These are phyloP conservation scores for Chlamydomonas reinhardtii DNA, from an alignment of 163 green algal genomes.

Conservation along the genomic window DNA sequence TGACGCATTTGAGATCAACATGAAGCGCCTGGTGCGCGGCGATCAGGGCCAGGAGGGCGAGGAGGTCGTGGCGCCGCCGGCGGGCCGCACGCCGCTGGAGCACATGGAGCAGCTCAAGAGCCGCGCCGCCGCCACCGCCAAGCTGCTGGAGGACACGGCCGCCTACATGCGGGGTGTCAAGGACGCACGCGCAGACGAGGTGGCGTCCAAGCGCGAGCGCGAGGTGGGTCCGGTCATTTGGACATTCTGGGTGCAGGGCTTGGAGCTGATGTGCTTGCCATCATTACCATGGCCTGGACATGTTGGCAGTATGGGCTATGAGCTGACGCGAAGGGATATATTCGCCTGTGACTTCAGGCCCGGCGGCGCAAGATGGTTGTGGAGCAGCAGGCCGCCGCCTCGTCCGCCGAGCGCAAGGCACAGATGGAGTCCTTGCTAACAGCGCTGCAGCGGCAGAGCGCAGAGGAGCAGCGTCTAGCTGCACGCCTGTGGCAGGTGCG, in stretches of 20 bases:
- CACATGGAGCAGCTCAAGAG: conserved; percentile 60
- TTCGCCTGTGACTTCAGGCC: conserved; percentile 9
- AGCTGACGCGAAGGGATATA: no score
- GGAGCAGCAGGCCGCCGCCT: conserved; percentile 62
- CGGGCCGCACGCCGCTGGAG: conserved; percentile 61
- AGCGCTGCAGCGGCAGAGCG: conserved; percentile 62
- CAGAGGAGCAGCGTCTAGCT: conserved; percentile 71
- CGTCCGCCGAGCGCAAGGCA: conserved; percentile 52
- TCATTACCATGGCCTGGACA: no score
- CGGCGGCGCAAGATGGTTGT: conserved; percentile 62
- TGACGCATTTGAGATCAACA: conserved; percentile 82
- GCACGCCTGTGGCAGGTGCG: conserved; percentile 67
- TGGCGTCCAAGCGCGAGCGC: conserved; percentile 65
- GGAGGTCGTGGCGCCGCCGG: conserved; percentile 46
- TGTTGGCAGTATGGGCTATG: no score
- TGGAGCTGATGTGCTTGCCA: no score
- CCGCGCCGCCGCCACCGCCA: conserved; percentile 54
- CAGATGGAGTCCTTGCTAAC: conserved; percentile 61
- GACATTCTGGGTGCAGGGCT: not conserved
- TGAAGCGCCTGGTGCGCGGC: conserved; percentile 72
- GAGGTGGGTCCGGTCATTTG: conserved; percentile 48
- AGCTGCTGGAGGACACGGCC: conserved; percentile 62
- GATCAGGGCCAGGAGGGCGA: conserved; percentile 36
- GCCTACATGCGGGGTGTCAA: conserved; percentile 72
- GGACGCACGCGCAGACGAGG: conserved; percentile 60